These are phyloP conservation scores for Mucor saturninus DNA, from an alignment of 371 early-diverging fungal species.

Conservation along the genomic window DNA sequence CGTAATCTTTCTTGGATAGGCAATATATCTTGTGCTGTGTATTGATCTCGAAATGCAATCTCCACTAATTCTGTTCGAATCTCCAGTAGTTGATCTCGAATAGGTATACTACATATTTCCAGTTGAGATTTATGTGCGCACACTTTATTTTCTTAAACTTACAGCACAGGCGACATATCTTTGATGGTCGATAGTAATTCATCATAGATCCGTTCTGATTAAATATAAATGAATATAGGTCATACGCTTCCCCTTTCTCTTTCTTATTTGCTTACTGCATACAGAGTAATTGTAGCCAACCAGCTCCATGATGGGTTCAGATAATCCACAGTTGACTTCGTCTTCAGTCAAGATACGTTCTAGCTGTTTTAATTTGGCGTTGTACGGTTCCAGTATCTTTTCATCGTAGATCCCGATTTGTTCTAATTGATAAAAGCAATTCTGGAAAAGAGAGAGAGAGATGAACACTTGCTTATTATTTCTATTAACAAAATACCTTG, in stretches of 20 bases:
- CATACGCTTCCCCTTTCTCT: not conserved
- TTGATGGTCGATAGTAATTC: constrained; percentile 1
- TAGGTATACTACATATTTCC: constrained; percentile 2
- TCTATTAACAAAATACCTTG: constrained; percentile 5
- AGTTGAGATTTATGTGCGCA: not conserved
- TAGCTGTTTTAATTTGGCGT: constrained; percentile 6
- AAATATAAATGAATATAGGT: not conserved
- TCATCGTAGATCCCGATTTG: constrained; percentile 14
- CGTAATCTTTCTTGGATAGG: constrained; percentile 2
- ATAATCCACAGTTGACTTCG: constrained; percentile 7
- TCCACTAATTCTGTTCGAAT: constrained; percentile 3
- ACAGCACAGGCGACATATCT: constrained; percentile 12
- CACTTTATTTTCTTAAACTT: not conserved
- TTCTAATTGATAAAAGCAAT: constrained; percentile 20
- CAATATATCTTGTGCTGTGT: not conserved
- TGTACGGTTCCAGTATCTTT: constrained; percentile 5
- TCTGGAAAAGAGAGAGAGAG: not conserved
- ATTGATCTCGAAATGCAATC: not conserved
- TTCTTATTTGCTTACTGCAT: constrained; percentile 7
- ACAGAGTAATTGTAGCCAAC: constrained; percentile 11
- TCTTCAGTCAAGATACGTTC: constrained; percentile 9
- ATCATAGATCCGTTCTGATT: constrained; percentile 14
- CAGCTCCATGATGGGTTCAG: constrained; percentile 10
- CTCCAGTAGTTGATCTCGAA: constrained; percentile 10
- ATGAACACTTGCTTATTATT: not conserved